Base-by-base conservation (phyloP, 441 rosid genomes). In the Eruca vesicaria region DNA sequence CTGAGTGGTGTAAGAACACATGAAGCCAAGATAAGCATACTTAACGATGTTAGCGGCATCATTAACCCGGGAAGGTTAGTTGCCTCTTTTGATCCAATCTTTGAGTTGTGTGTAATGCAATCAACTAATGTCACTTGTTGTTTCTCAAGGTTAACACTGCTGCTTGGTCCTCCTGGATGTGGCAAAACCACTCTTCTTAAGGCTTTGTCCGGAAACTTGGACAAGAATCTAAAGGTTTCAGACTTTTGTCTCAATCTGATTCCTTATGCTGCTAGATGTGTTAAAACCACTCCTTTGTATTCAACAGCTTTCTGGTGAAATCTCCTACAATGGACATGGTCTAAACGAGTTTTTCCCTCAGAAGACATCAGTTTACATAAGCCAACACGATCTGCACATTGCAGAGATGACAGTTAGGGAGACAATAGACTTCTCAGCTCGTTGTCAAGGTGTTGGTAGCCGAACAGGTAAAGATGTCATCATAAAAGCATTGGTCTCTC, bases 391-490 rank as follows among this genome's bases (percentile, higher is more conserved):
- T 29, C 68, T 78, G 69, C 91, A 87, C 71, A 85, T 85, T 28
- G 72, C 84, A 33, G 87, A 85, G 60, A 84, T 87, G 88, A 87
- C 91, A 33, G 84, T 87, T 9, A 81, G 86, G 56, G 91, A 87
- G 79, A 87, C 83, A n/a, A 73, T 87, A 1, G 88, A 84, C 55
- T 87, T 85, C 64, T 80, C 89, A 7, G 81, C 84, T 36, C 79
- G 79, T 32, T 87, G 86, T 77, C 89, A 82, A 35, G 88, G 89
- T 9, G 78, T 82, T 21, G 83, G 84, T 78, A 80, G 79, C 76
- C 81, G 87, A 52, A 76, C 71, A 63, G 88, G 88, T 79, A 31
- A 28, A 23, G 32, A 48, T 69, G 12, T 65, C 4, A 8, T 55
- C 73, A 18, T 68, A 15, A 20, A 65, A 35, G 28, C 28, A 10